Percentiles rank a stretch among this genome's conserved stretches.
Evolutionary conservation across 129 eudicot species (phyloP).

Genomic region (Helichrysum umbraculigerum): DNA sequence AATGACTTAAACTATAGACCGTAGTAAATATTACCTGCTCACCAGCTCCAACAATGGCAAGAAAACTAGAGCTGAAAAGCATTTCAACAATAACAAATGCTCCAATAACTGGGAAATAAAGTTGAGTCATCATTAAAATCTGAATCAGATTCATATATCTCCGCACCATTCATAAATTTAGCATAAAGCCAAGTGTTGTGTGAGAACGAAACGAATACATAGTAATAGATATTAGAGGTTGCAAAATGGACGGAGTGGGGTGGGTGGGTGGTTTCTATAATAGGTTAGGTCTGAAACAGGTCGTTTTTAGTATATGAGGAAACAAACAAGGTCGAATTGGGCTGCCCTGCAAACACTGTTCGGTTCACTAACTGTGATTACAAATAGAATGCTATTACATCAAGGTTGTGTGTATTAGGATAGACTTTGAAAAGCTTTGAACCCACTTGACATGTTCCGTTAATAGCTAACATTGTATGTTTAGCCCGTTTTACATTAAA

Average conservation of each 20-base stretch:
- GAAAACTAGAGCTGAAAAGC: conserved; percentile 84
- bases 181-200: background rate
- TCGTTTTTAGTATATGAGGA: background rate
- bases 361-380: no score
- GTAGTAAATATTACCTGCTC: conserved; percentile 67
- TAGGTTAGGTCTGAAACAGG: background rate
- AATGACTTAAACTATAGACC: background rate
- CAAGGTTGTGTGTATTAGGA: no score
- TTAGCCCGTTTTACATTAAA: no score
- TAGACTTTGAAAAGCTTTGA: no score
- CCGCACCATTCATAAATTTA: background rate
- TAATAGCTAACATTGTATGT: no score
- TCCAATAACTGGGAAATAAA: conserved; percentile 60
- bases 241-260: background rate
- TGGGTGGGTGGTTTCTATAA: background rate
- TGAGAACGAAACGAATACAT: background rate
- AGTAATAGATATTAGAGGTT: background rate
- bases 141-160: background rate
- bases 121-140: conserved; percentile 1
- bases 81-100: conserved; percentile 88
- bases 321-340: background rate
- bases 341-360: background rate
- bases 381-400: no score
- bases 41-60: conserved; percentile 98
- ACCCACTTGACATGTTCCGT: no score